Percentiles rank a stretch among this genome's conserved stretches.
Conservation (phyloP, 306 rosid genomes). For the Styphnolobium japonicum region DNA sequence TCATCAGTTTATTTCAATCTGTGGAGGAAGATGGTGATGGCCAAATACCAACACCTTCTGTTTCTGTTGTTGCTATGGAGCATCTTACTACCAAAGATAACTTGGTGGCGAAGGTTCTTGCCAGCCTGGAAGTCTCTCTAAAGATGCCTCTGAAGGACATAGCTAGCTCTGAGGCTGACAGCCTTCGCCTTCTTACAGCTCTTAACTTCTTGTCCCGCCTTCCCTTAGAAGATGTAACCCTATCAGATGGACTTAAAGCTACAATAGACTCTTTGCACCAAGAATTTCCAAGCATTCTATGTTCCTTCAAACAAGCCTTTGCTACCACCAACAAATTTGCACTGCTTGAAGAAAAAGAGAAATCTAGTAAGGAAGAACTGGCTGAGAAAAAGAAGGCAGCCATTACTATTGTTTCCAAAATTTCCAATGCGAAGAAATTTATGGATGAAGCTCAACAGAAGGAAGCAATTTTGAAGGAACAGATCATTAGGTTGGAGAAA, state of each 20-base stretch:
- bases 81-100: not conserved
- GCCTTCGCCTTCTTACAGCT: slow-evolving; percentile 12
- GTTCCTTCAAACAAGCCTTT: slow-evolving; percentile 26
- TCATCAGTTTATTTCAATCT: not conserved
- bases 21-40: not conserved
- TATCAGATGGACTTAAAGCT: slow-evolving; percentile 11
- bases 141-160: slow-evolving; percentile 28
- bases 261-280: not conserved
- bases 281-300: slow-evolving; percentile 15
- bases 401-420: not conserved
- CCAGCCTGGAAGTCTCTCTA: slow-evolving; percentile 10
- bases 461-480: slow-evolving; percentile 2
- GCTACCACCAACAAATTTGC: not conserved
- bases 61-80: not conserved
- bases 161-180: slow-evolving; percentile 6
- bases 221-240: slow-evolving; percentile 1
- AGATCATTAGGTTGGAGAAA: not conserved
- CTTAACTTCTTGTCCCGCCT: slow-evolving; percentile 34
- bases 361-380: not conserved
- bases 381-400: not conserved
- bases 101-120: not conserved
- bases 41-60: not conserved
- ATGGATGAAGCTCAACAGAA: slow-evolving; percentile 7
- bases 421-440: not conserved
- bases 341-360: not conserved